A percentile compares a stretch with the other conserved stretches of the same genome.
These are phyloP conservation scores for Epichloe sp. DNA, from an alignment of 2,329 filamentous ascomycete species.

Conservation along the genomic window DNA sequence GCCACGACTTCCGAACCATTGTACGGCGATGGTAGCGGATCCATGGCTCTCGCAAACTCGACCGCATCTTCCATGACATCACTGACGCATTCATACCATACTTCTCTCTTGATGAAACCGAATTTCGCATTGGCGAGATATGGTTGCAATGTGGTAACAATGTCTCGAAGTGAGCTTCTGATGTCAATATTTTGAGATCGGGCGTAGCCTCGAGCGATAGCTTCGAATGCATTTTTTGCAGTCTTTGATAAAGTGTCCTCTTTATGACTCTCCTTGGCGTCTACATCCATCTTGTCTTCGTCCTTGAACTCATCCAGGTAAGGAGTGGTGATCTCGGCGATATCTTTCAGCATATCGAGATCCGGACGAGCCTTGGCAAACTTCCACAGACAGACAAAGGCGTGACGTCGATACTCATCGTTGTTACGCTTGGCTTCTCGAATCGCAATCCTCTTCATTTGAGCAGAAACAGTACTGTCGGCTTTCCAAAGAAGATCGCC, in stretches of 20 bases:
- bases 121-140: conserved; percentile 27
- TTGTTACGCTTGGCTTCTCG: conserved; percentile 91
- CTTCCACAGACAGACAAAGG: conserved; percentile 57
- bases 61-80: conserved; percentile 33
- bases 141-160: conserved; percentile 27
- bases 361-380: conserved; percentile 58
- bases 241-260: conserved; percentile 31
- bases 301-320: conserved; percentile 45
- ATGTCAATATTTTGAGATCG: conserved; percentile 24
- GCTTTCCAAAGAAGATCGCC: conserved; percentile 43
- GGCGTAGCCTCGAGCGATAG: conserved; percentile 36
- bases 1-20: conserved; percentile 12
- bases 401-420: conserved; percentile 64
- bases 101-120: conserved; percentile 30
- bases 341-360: conserved; percentile 55
- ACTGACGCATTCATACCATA: conserved; percentile 37
- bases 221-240: conserved; percentile 36
- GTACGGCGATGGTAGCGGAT: conserved; percentile 9
- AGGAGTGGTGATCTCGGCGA: conserved; percentile 48
- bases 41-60: conserved; percentile 9
- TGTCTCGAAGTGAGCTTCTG: conserved; percentile 21
- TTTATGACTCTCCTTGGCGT: conserved; percentile 35
- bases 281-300: conserved; percentile 58
- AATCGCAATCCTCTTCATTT: conserved; percentile 67
- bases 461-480: conserved; percentile 39